Evolutionary conservation across 805 yeast genomes (phyloP), one percentile per base, ranked within the genome.

Genomic region (Tetrapisispora pingtungensis): DNA sequence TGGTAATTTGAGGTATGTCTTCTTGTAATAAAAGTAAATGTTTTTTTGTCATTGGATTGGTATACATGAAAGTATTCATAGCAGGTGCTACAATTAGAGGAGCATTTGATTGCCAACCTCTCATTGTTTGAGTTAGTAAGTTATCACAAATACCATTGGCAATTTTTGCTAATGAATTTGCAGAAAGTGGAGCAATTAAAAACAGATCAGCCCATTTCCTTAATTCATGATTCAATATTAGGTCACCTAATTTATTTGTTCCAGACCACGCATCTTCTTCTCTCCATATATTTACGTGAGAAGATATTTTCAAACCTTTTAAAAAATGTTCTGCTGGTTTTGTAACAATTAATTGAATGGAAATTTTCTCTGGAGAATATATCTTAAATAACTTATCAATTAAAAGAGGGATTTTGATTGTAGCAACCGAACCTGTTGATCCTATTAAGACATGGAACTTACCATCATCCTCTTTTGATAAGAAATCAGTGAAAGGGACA

Each of bases 361-460:
- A 79, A 3, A 88, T 81, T 47, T 78, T 79, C 40, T 78, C 77
- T 7, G 68, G 77, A 5, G 88, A 85, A 64, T 84, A 90, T 7
- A 82, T 72, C 61, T 86, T 85, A 59, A 81, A 82, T 41, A 93
- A 71, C 61, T 87, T 86, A 58, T 83, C 95, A 51, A 93, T 86
- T 33, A 93, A 87, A 51, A 83, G 64, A 0, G 96, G 96, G 19
- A 93, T 81, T 62, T 93, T 93, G 50, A 93, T 87, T 2, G 97
- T 86, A 5, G 98, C 98, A 3, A 93, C 97, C 1, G 95, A 84
- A 1, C 98, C 98, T 1, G 97, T 86, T 17, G 94, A 95, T 17
- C 94, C 98, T 36, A 93, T 70, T 46, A 93, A 69, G 36, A 93
- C 80, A 62, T 93, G 98, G 45, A 86, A 72, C 58, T 88, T 89